Evolutionary conservation across 345 rosid species (phyloP).

Genomic region (Populus euphratica): DNA sequence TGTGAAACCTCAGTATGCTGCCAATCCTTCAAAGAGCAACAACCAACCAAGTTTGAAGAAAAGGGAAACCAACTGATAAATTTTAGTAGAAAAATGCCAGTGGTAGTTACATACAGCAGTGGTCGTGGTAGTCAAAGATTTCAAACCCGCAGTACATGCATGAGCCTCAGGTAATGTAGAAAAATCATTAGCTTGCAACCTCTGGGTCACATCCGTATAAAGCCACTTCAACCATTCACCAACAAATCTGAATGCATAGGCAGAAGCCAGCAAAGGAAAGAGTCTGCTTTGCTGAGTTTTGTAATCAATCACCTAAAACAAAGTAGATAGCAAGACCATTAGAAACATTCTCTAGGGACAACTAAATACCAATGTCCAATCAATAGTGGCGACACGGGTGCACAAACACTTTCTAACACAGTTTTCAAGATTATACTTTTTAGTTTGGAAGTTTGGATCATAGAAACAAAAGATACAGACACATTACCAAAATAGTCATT

Average conservation of each 20-base stretch:
- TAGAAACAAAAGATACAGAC: neutral
- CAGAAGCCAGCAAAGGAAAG: slow-evolving; percentile 97
- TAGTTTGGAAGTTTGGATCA: neutral
- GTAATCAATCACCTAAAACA: slow-evolving; percentile 82
- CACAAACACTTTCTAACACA: neutral
- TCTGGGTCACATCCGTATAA: slow-evolving; percentile 78
- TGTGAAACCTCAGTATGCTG: neutral
- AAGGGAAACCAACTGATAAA: neutral
- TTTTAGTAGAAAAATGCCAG: neutral
- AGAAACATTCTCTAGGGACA: slow-evolving; percentile 1
- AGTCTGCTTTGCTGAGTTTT: slow-evolving; percentile 95
- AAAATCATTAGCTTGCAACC: slow-evolving; percentile 82
- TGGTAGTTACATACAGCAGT: slow-evolving; percentile 65
- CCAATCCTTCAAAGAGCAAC: neutral
- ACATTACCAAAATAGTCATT: neutral
- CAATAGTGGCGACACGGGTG: neutral
- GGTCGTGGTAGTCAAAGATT: slow-evolving; percentile 84
- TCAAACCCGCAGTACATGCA: slow-evolving; percentile 98
- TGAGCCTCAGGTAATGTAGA: slow-evolving; percentile 94
- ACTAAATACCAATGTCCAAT: slow-evolving; percentile 3
- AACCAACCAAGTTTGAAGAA: neutral
- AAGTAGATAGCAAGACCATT: slow-evolving; percentile 16
- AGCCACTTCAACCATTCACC: slow-evolving; percentile 99
- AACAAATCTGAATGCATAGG: slow-evolving; percentile 94
- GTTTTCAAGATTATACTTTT: neutral